Percentiles rank a stretch among this genome's conserved stretches.
These are phyloP conservation scores for Leishmania tropica DNA, from an alignment of 208 protist genomes.

Conservation along the genomic window DNA sequence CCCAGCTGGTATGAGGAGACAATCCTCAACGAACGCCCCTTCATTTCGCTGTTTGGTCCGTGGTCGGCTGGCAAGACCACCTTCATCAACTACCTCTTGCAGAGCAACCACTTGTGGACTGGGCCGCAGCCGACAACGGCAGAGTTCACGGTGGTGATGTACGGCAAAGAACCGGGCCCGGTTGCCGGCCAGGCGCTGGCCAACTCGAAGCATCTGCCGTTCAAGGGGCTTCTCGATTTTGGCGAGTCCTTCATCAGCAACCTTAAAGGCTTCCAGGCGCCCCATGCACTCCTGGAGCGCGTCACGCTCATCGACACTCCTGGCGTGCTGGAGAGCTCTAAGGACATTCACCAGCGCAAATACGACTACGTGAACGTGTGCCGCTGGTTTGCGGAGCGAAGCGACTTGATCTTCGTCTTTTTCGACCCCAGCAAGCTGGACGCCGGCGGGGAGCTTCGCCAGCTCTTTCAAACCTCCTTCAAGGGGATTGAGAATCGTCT, in stretches of 20 bases:
- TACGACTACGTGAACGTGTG: slow-evolving; percentile 79
- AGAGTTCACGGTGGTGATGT: slow-evolving; percentile 77
- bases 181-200: slow-evolving; percentile 85
- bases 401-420: slow-evolving; percentile 81
- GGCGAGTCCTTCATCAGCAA: slow-evolving; percentile 88
- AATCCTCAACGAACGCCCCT: slow-evolving; percentile 62
- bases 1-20: slow-evolving; percentile 72
- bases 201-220: slow-evolving; percentile 89
- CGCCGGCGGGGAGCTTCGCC: slow-evolving; percentile 64
- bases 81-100: slow-evolving; percentile 85
- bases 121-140: slow-evolving; percentile 80
- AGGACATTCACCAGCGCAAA: slow-evolving; percentile 52
- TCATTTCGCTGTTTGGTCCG: slow-evolving; percentile 76
- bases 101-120: slow-evolving; percentile 74
- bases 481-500: slow-evolving; percentile 92
- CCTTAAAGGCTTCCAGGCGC: slow-evolving; percentile 82
- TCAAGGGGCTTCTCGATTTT: slow-evolving; percentile 82
- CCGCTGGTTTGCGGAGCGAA: slow-evolving; percentile 79
- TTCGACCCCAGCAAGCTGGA: slow-evolving; percentile 84
- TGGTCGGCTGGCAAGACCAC: slow-evolving; percentile 82
- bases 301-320: slow-evolving; percentile 81
- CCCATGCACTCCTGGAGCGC: slow-evolving; percentile 84
- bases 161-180: slow-evolving; percentile 61
- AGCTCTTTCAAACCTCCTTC: slow-evolving; percentile 66
- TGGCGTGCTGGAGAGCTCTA: slow-evolving; percentile 71